These are phyloP conservation scores for Clonostachys byssicola DNA, from an alignment of 2,329 filamentous ascomycete genomes.

Conservation along the genomic window DNA sequence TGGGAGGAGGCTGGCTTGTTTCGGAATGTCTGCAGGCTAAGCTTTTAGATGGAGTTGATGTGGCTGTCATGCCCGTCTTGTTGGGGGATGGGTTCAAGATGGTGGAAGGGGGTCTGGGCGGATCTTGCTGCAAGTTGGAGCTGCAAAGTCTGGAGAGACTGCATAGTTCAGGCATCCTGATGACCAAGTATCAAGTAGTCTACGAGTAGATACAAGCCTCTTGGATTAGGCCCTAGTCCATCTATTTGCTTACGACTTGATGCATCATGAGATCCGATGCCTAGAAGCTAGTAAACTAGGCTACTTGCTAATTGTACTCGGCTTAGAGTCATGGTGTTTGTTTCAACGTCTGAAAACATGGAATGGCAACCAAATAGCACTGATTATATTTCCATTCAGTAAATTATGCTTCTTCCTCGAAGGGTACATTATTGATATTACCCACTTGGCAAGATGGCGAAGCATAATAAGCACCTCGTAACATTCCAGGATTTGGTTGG, in stretches of 20 bases:
- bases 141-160: constrained; percentile 6
- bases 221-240: too few relatives aligned
- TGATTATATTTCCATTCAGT: too few relatives aligned
- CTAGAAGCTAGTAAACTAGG: too few relatives aligned
- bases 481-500: background rate
- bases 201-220: background rate
- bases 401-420: too few relatives aligned
- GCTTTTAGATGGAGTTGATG: constrained; percentile 22
- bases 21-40: constrained; percentile 16
- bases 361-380: too few relatives aligned
- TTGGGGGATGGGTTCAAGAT: constrained; percentile 15
- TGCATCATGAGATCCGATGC: too few relatives aligned
- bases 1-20: constrained; percentile 24
- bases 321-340: too few relatives aligned
- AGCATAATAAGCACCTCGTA: background rate
- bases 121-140: constrained; percentile 3
- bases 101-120: constrained; percentile 1
- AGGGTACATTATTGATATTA: too few relatives aligned
- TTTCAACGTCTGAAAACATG: too few relatives aligned
- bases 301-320: too few relatives aligned
- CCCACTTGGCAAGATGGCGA: background rate
- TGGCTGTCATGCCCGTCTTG: constrained; percentile 14
- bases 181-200: constrained; percentile 10
- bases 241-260: too few relatives aligned
- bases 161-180: constrained; percentile 10